Evolutionary conservation across 2,329 filamentous ascomycete species (phyloP), one percentile per base, ranked within the genome.

Genomic region (Sporothrix pallida): DNA sequence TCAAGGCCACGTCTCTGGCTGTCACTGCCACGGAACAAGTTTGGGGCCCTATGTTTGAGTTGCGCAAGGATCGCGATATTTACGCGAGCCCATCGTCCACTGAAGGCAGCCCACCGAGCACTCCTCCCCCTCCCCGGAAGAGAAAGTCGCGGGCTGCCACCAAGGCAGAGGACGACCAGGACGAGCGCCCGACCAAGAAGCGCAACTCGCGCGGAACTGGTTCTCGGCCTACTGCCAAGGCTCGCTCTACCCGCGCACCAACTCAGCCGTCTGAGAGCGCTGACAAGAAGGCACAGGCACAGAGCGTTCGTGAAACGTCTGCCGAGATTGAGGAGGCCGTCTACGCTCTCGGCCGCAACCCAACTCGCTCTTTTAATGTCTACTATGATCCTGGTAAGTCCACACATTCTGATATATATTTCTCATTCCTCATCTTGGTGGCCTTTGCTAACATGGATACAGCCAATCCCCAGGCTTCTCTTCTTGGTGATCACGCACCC

Each of bases 1-100:
- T 95, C 81, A 86, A 90, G 77, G 81, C 86, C 71, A 89, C 88
- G 20, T 94, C 92, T 0, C 85, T 87, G 76, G 84, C 86, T 2
- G 88, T 94, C 48, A 86, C 88, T 73, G 87, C 90, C 9, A 88
- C 82, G 0, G 92, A 94, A 81, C 83, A 88, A 26, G 88, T 94
- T 68, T 91, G 91, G 83, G 85, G 86, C 48, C 78, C 83, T 2
- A 82, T 86, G 50, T 83, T 88, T 20, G 82, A 86, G 62, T 80
- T 88, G 12, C 83, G 87, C 78, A 84, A 86, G 70, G 80, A 83
- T 42, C 86, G 89, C 73, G 86, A 89, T 75, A 88, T 91, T 50
- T 91, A 91, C 77, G 89, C 89, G 54, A 85, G 84, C 56, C 87
- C 88, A 17, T 90, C 88, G n/a, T 90, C 89, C 0, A 77, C 83